Evolutionary conservation across 768 basidiomycete genomes (phyloP).

Genomic region (Favolaschia claudopus): DNA sequence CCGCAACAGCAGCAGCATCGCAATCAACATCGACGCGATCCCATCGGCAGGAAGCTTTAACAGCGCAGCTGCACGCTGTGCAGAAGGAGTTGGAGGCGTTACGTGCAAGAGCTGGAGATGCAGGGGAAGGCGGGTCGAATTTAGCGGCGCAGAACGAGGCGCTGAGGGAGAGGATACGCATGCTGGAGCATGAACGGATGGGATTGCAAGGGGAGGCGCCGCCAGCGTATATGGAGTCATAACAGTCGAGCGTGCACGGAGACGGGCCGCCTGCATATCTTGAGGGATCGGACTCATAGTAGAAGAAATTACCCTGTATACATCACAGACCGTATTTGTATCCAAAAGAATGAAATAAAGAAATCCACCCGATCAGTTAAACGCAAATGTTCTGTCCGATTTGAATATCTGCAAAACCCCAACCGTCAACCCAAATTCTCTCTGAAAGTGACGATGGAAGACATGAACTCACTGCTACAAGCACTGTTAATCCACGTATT

Average conservation of each 20-base stretch:
- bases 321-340: too few species aligned
- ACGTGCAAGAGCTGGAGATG: neutral
- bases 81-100: neutral
- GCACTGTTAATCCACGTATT: conserved; percentile 4
- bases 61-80: neutral
- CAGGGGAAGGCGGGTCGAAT: neutral
- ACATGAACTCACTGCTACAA: neutral
- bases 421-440: neutral
- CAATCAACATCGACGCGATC: neutral
- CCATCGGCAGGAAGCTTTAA: conserved; percentile 1
- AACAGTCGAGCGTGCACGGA: too few species aligned
- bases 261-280: too few species aligned
- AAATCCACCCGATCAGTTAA: too few species aligned
- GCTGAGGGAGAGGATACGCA: conserved; percentile 3
- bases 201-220: too few species aligned
- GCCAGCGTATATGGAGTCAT: too few species aligned
- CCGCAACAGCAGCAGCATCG: too few species aligned
- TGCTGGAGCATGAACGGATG: conserved; percentile 6
- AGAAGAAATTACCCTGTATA: too few species aligned
- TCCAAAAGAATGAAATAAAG: too few species aligned
- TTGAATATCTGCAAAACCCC: neutral
- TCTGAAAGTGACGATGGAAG: too few species aligned
- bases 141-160: conserved; percentile 13
- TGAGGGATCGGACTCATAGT: too few species aligned
- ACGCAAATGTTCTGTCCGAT: conserved; percentile 7